Percentiles rank a stretch among this genome's conserved stretches.
Evolutionary conservation across 2,329 filamentous ascomycete genomes (phyloP).

Genomic region (Dothidotthia symphoricarpi): DNA sequence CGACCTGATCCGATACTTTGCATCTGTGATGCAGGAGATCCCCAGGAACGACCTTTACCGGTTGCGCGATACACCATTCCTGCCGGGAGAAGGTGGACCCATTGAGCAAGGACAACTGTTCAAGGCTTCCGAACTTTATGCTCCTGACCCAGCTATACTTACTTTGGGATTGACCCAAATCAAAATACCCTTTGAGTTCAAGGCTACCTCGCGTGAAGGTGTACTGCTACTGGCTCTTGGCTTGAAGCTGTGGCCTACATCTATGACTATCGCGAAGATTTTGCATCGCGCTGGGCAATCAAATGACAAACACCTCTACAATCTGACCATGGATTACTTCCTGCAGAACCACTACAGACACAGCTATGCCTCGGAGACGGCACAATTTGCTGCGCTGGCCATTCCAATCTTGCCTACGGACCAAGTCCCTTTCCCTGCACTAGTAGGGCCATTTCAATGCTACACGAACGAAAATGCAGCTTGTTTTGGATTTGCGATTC

Average conservation of each 20-base stretch:
- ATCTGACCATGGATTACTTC: slow-evolving; percentile 76
- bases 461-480: slow-evolving; percentile 77
- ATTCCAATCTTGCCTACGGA: slow-evolving; percentile 66
- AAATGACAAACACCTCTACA: slow-evolving; percentile 56
- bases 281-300: slow-evolving; percentile 63
- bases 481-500: slow-evolving; percentile 75
- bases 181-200: slow-evolving; percentile 73
- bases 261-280: slow-evolving; percentile 72
- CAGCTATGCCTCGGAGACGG: slow-evolving; percentile 62
- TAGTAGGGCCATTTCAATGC: slow-evolving; percentile 73
- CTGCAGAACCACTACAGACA: slow-evolving; percentile 76
- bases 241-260: slow-evolving; percentile 67
- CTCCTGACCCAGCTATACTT: slow-evolving; percentile 34
- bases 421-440: slow-evolving; percentile 57
- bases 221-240: slow-evolving; percentile 73
- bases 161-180: slow-evolving; percentile 51
- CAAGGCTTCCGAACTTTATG: slow-evolving; percentile 39
- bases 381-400: slow-evolving; percentile 51
- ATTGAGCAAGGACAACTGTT: slow-evolving; percentile 34
- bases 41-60: slow-evolving; percentile 76
- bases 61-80: slow-evolving; percentile 74
- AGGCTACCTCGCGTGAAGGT: slow-evolving; percentile 56
- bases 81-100: slow-evolving; percentile 60
- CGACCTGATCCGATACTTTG: slow-evolving; percentile 89
- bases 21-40: slow-evolving; percentile 87